Evolutionary conservation across 2,329 filamentous ascomycete species (phyloP), one percentile per base, ranked within the genome.

Genomic region (Aureobasidium sp.): DNA sequence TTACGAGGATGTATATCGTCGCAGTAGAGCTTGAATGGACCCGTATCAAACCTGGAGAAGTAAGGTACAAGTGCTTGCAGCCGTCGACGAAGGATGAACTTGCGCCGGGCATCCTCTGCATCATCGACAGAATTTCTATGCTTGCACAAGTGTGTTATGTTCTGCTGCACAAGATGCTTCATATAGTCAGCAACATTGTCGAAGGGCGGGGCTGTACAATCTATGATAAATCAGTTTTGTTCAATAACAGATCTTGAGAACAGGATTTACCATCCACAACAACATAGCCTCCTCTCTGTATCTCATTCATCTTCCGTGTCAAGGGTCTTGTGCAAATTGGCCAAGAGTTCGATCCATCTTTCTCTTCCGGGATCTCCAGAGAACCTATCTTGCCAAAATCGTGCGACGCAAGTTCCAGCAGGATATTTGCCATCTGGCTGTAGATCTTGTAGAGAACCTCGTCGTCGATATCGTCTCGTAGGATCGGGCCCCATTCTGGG

Each of bases 101-200:
- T 67, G 27, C 64, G 49, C 43, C 65, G 60, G 23, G 67, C 69
- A 60, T 70, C 68, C 37, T 65, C 61, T 46, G 45, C 64, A 55
- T 63, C 60, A 33, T 64, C 64, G 31, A 64, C 61, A 21, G 68
- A 65, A 58, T 68, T 69, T 5, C 57, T 64, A 50, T 69, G 67
- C 37, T 65, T 60, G 17, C 60, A 50, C 25, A 70, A 62, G 43
- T 70, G 67, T 46, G 61, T 57, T 29, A 64, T 58, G 47, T 69
- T 65, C 37, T 68, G 64, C 21, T 65, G 53, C n/a, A 64, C 49
- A 17, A 69, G 61, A 58, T 57, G 61, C 25, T 64, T 29, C 57
- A 70, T 64, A 57, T 67, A 70, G 1, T 51, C 61, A 11, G 59
- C 62, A 17, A 63, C 50, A 17, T 29, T 45, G 8, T 35, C 40